Conservation (phyloP, 345 rosid species). For the Citrus maxima region DNA sequence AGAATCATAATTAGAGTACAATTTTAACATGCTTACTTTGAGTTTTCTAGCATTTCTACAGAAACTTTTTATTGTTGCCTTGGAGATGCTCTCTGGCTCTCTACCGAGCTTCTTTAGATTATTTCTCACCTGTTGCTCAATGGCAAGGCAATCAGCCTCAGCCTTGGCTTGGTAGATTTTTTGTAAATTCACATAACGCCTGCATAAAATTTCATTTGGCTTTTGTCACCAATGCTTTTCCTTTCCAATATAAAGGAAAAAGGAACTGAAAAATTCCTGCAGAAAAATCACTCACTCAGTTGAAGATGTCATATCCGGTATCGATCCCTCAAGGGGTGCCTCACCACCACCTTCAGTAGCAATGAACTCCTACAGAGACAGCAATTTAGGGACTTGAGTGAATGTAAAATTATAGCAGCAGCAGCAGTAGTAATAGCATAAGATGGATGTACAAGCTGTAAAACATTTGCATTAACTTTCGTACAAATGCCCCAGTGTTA, state of each 20-base stretch:
- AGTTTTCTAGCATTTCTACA: conserved; percentile 90
- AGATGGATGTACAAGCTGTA: background rate
- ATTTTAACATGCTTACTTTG: conserved; percentile 47
- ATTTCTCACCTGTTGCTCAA: conserved; percentile 60
- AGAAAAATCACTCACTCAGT: conserved; percentile 67
- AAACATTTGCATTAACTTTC: background rate
- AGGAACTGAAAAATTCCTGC: background rate
- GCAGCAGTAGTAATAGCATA: background rate
- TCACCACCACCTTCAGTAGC: conserved; percentile 83
- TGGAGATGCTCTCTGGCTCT: conserved; percentile 63
- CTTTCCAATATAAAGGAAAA: background rate
- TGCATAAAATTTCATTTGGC: conserved; percentile 25
- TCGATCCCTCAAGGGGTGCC: conserved; percentile 96
- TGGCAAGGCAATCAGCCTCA: conserved; percentile 77
- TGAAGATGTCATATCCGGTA: conserved; percentile 99
- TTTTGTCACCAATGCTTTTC: background rate
- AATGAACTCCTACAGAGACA: conserved; percentile 73
- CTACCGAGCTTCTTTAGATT: conserved; percentile 73
- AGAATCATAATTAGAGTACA: conserved; percentile 1
- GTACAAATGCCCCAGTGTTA: background rate
- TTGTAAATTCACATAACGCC: conserved; percentile 86
- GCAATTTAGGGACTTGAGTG: conserved; percentile 9
- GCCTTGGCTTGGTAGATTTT: conserved; percentile 89
- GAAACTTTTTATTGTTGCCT: conserved; percentile 66
- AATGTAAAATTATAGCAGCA: background rate